phyloP scores from a whole-genome alignment of 2,329 filamentous ascomycete genomes.

The Fusarium hostae region DNA sequence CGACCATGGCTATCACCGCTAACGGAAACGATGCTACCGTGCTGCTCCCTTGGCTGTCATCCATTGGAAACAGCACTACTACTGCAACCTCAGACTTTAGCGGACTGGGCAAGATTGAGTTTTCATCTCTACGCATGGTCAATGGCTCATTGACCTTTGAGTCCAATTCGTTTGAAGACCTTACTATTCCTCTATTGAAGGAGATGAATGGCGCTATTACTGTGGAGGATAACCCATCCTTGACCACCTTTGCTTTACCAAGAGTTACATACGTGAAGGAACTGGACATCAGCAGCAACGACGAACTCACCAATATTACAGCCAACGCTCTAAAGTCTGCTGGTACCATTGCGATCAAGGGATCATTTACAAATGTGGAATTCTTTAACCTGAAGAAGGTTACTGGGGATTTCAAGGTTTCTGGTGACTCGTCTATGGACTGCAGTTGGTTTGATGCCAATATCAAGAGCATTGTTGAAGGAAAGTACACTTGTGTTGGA shows the following conservation, averaged over 20 bases:
- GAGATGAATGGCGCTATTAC: conserved; percentile 41
- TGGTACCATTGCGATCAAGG: conserved; percentile 41
- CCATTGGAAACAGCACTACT: conserved; percentile 41
- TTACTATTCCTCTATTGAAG: conserved; percentile 42
- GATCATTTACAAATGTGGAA: conserved; percentile 42
- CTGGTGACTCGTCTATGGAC: conserved; percentile 43
- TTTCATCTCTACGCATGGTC: conserved; percentile 39
- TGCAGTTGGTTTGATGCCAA: conserved; percentile 48
- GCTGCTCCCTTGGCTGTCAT: conserved; percentile 35
- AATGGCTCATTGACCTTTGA: conserved; percentile 41
- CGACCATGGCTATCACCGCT: conserved; percentile 41
- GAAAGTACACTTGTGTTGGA: conserved; percentile 42
- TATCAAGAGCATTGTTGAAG: conserved; percentile 41
- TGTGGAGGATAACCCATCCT: conserved; percentile 39
- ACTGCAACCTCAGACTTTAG: conserved; percentile 40
- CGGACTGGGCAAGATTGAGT: conserved; percentile 33
- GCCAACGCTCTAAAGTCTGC: conserved; percentile 44
- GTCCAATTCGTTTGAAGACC: conserved; percentile 33
- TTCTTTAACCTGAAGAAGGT: conserved; percentile 44
- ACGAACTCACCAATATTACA: conserved; percentile 42
- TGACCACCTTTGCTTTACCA: conserved; percentile 42
- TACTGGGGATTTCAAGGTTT: conserved; percentile 43
- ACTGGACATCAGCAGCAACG: conserved; percentile 38
- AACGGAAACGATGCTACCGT: conserved; percentile 36
- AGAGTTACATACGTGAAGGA: conserved; percentile 37